phyloP scores from a whole-genome alignment of 2,329 filamentous ascomycete genomes.

The Mycosphaerelloides madeirae region DNA sequence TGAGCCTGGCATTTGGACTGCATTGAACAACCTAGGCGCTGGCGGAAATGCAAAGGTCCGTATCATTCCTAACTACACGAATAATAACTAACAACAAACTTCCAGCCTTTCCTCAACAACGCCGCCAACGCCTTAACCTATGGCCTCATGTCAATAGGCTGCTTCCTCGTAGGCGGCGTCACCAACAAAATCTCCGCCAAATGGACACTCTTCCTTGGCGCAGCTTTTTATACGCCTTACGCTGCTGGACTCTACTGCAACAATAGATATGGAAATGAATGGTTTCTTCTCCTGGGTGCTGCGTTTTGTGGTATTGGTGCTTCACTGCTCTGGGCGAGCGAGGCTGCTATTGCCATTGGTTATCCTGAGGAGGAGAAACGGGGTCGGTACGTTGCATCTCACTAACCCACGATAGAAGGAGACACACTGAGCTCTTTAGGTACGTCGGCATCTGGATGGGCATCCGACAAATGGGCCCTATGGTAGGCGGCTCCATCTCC shows the following conservation, averaged over 20 bases:
- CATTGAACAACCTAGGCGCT: constrained; percentile 17
- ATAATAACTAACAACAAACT: neutral
- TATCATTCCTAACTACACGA: neutral
- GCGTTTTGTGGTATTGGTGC: constrained; percentile 47
- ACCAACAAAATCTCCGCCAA: constrained; percentile 45
- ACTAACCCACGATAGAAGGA: neutral
- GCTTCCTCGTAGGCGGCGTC: constrained; percentile 46
- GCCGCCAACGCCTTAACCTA: constrained; percentile 51
- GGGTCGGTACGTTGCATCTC: constrained; percentile 43
- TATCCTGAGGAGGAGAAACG: constrained; percentile 47
- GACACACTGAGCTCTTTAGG: constrained; percentile 22
- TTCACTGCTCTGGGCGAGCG: constrained; percentile 48
- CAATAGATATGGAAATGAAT: constrained; percentile 48
- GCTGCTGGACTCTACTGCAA: constrained; percentile 47
- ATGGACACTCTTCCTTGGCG: constrained; percentile 45
- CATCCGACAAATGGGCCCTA: constrained; percentile 48
- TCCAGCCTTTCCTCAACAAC: constrained; percentile 39
- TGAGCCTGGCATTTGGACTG: constrained; percentile 20
- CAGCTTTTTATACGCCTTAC: constrained; percentile 48
- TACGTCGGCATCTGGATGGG: constrained; percentile 36
- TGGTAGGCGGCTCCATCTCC: constrained; percentile 46
- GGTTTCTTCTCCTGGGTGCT: constrained; percentile 49
- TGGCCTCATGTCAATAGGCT: constrained; percentile 44
- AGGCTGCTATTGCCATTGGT: constrained; percentile 47
- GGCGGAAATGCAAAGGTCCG: constrained; percentile 23